Evolutionary conservation across 495 filamentous ascomycete genomes (phyloP).

Genomic region (Mytilinidion resinicola): DNA sequence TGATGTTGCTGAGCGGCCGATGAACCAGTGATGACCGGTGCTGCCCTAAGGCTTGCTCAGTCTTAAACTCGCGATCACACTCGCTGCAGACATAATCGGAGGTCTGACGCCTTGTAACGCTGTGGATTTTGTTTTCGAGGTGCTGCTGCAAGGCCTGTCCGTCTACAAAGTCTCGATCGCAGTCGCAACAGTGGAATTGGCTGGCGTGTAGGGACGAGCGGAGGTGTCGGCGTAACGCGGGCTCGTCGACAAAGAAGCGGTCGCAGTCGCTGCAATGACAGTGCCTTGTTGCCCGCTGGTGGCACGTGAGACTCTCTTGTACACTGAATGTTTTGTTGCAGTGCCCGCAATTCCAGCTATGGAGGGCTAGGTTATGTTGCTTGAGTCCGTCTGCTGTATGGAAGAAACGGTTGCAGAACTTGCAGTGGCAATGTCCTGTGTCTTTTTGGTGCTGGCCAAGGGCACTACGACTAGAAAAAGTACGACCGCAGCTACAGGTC

Average conservation of each 20-base stretch:
- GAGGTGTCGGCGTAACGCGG: conserved; percentile 13
- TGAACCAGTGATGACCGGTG: conserved; percentile 18
- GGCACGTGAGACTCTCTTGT: neutral
- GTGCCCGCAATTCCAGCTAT: conserved; percentile 4
- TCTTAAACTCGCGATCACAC: conserved; percentile 23
- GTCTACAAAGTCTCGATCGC: conserved; percentile 12
- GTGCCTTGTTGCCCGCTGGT: conserved; percentile 8
- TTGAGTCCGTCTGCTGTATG: neutral
- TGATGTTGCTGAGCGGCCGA: conserved; percentile 25
- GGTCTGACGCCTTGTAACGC: neutral
- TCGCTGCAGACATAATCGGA: conserved; percentile 2
- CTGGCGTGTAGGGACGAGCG: conserved; percentile 11
- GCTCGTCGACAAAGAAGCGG: conserved; percentile 4
- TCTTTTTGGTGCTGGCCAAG: conserved; percentile 11
- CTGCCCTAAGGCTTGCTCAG: conserved; percentile 16
- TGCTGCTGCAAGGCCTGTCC: conserved; percentile 15
- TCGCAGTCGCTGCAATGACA: conserved; percentile 13
- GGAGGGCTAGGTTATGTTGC: conserved; percentile 11
- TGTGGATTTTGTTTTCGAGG: conserved; percentile 15
- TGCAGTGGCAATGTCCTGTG: conserved; percentile 9
- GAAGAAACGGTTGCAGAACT: conserved; percentile 4
- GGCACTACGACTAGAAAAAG: conserved; percentile 1
- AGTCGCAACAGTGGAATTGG: conserved; percentile 22
- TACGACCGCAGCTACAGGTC: conserved; percentile 11
- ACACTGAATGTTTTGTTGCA: conserved; percentile 2